Base-by-base conservation (phyloP, 2,329 filamentous ascomycete genomes). In the Diaporthe humulicola region DNA sequence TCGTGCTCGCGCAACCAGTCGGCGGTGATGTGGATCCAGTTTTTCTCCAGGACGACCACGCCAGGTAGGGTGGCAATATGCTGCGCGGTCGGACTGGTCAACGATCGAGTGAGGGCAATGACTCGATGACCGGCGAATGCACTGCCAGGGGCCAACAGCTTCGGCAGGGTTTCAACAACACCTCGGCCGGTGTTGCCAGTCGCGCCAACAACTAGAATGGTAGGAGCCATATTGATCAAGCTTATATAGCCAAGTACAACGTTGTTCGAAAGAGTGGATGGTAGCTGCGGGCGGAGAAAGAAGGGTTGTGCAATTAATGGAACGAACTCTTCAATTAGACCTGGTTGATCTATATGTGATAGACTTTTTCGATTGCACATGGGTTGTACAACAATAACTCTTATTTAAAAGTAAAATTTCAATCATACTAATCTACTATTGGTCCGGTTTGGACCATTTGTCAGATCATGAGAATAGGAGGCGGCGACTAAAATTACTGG, bases 1-100 rank as follows among this genome's bases (percentile, higher is more conserved):
- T 83, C 66, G 8, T 83, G 79, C 17, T 83, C 73, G 2, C 78
- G 81, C n/a, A 87, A 82, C 85, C 85, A 87, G 54, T 81, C 80
- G 7, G 81, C n/a, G 8, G 79, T 83, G 60, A 86, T 84, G 0
- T 83, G 80, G 48, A 81, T 74, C 85, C 84, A 85, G 77, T 81
- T 80, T 2, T 66, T 66, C 42, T 66, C 40, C 14, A 48, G 17
- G 1, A 66, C 60, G 17, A 15, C 40, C 1, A 66, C 60, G 14
- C 60, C 60, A 48, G 60, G 17, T 17, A 48, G 40, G 33, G 28
- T 66, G 8, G 60, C 25, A 15, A 66, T n/a, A 2, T 19, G 22
- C 4, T 66, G 60, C 9, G 60, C 60, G 15, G 22, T 19, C 19
- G 60, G 42, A 6, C 5, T 66, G 9, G n/a, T 28, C 40, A 66